These are phyloP conservation scores for Gloeostereum incarnatum DNA, from an alignment of 768 basidiomycete species.

Conservation along the genomic window DNA sequence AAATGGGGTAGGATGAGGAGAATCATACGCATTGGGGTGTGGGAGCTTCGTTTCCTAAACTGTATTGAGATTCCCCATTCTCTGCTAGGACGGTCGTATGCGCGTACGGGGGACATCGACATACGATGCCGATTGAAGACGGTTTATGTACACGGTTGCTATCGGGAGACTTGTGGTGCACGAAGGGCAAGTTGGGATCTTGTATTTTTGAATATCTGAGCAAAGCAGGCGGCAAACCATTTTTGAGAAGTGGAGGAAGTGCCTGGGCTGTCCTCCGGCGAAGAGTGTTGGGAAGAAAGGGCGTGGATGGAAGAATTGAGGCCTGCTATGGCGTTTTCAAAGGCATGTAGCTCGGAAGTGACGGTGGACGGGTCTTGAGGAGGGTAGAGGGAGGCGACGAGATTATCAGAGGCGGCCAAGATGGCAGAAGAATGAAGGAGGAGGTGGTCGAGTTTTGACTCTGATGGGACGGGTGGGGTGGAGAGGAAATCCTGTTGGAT, in stretches of 20 bases:
- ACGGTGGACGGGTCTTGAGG: slow-evolving; percentile 46
- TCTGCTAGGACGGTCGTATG: too few relatives aligned
- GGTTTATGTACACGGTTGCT: too few relatives aligned
- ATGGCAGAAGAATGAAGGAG: slow-evolving; percentile 39
- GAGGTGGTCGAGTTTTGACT: slow-evolving; percentile 39
- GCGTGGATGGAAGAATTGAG: slow-evolving; percentile 18
- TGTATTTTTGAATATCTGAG: slow-evolving; percentile 42
- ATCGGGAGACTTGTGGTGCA: too few relatives aligned
- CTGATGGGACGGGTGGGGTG: slow-evolving; percentile 11
- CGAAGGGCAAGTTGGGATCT: too few relatives aligned
- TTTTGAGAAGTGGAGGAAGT: slow-evolving; percentile 16
- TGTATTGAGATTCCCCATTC: too few relatives aligned
- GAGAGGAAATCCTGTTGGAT: slow-evolving; percentile 43
- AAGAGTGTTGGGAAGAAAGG: slow-evolving; percentile 8
- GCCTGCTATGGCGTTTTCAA: slow-evolving; percentile 24
- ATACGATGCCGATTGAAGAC: too few relatives aligned
- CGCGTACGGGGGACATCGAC: too few relatives aligned
- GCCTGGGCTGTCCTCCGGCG: not conserved
- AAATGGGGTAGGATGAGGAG: too few relatives aligned
- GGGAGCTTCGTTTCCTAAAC: too few relatives aligned
- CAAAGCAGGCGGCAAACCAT: slow-evolving; percentile 62
- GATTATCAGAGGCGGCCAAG: slow-evolving; percentile 51
- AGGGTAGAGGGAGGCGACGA: slow-evolving; percentile 55
- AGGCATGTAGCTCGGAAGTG: slow-evolving; percentile 23
- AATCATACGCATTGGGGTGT: too few relatives aligned